Evolutionary conservation across 345 rosid genomes (phyloP).

Genomic region (Eucalyptus caleyi): DNA sequence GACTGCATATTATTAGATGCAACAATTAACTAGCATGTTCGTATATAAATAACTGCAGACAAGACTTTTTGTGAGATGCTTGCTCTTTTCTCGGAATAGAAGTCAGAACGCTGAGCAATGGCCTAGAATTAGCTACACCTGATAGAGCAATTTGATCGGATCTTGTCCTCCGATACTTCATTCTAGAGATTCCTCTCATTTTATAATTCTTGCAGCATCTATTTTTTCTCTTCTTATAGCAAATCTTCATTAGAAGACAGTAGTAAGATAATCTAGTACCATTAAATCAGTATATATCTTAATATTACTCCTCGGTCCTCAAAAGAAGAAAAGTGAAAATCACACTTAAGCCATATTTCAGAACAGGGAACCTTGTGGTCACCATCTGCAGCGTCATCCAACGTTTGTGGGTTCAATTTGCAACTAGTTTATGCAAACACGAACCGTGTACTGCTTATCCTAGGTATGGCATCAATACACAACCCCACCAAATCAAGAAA

Average conservation of each 20-base stretch:
- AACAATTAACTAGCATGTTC: background rate
- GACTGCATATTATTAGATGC: conserved; percentile 23
- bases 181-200: background rate
- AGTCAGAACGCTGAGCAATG: background rate
- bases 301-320: background rate
- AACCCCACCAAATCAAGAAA: background rate
- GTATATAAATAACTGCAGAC: background rate
- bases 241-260: background rate
- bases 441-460: background rate
- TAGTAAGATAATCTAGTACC: background rate
- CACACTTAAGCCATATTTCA: background rate
- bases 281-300: background rate
- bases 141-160: background rate
- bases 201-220: background rate
- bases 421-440: background rate
- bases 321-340: background rate
- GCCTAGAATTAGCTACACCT: background rate
- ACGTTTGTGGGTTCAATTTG: background rate
- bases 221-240: background rate
- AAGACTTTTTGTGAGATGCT: background rate
- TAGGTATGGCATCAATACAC: background rate
- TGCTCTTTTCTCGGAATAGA: background rate
- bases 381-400: background rate
- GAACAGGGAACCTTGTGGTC: background rate
- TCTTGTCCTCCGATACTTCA: background rate